phyloP scores from a whole-genome alignment of 495 filamentous ascomycete genomes.

The Jackrogersella multiformis region DNA sequence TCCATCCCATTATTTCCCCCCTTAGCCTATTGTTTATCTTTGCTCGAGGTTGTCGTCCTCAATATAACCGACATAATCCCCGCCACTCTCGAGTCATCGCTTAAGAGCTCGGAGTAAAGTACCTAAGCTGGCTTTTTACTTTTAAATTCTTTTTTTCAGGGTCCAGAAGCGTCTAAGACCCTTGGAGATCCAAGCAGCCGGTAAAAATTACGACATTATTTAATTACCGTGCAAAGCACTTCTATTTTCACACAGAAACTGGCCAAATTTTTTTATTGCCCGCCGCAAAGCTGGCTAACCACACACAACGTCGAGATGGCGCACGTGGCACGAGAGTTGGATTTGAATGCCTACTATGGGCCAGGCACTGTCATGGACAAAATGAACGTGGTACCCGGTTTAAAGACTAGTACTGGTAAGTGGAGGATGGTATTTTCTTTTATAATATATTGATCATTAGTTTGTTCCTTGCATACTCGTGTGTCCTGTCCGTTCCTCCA shows the following conservation, averaged over 20 bases:
- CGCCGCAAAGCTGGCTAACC: conserved; percentile 29
- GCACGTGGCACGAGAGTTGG: conserved; percentile 56
- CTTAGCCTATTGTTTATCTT: conserved; percentile 14
- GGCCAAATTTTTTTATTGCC: conserved; percentile 31
- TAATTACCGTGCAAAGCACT: conserved; percentile 24
- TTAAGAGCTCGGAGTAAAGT: conserved; percentile 17
- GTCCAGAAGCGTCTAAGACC: conserved; percentile 35
- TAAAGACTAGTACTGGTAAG: conserved; percentile 62
- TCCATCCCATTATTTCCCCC: conserved; percentile 15
- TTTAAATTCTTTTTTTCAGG: conserved; percentile 24
- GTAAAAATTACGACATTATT: conserved; percentile 39
- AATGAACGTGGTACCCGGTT: conserved; percentile 58
- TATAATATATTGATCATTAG: conserved; percentile 3
- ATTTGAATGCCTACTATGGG: conserved; percentile 54
- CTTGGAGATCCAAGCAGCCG: conserved; percentile 36
- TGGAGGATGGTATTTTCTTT: conserved; percentile 29
- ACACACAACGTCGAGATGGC: conserved; percentile 47
- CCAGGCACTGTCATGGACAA: conserved; percentile 55
- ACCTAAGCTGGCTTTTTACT: conserved; percentile 20
- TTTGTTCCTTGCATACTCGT: conserved; percentile 8
- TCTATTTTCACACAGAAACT: conserved; percentile 26
- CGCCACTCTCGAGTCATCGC: not conserved
- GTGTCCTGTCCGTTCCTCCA: conserved; percentile 15
- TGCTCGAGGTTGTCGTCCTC: conserved; percentile 29
- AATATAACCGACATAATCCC: conserved; percentile 5